Base-by-base conservation (phyloP, 2,329 filamentous ascomycete species). In the Nemania bipapillata region DNA sequence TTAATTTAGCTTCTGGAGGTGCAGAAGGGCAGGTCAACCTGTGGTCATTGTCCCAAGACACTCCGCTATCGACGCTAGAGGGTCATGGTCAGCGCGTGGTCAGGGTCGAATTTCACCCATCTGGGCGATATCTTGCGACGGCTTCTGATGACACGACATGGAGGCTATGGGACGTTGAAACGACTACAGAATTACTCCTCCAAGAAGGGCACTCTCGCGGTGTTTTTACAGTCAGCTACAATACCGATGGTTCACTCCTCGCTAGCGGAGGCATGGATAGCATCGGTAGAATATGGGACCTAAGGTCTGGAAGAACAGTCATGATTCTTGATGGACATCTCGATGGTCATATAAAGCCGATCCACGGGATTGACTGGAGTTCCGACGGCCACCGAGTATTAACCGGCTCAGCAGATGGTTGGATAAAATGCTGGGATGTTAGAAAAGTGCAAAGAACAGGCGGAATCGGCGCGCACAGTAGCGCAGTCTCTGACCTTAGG, bases 371-470 rank as follows among this genome's bases (percentile, higher is more conserved):
- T 5, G 94, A 97, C 79, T 99, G 96, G 96, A 90, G 92, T 66
- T 87, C 90, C 0, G 96, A 99, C 77, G 94, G 95, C 5, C 91
- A 97, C 79, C 89, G 96, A n/a, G 89, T 98, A 8, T 84, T 98
- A n/a, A 94, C 94, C 0, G 94, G 94, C 1, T 96, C 94, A 15
- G 93, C 91, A 1, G 96, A 99, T 77, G 95, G 95, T 20, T 98
- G 96, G 88, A 90, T 97, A 76, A 98, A 97, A 80, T 97, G 95
- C 81, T 99, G 96, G 96, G 96, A 99, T 78, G 86, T 99, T 60
- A 90, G 96, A 53, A 95, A 96, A 75, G 94, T 98, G 56, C 88
- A 92, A 74, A 90, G 90, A 71, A 91, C 89, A 0, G 95, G 93
- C 12, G 92, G 92, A 20, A 91, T 99, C 54, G 96, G 95, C 56